Conservation (phyloP, 139 green algal species). For the Coelastrella sp. region DNA sequence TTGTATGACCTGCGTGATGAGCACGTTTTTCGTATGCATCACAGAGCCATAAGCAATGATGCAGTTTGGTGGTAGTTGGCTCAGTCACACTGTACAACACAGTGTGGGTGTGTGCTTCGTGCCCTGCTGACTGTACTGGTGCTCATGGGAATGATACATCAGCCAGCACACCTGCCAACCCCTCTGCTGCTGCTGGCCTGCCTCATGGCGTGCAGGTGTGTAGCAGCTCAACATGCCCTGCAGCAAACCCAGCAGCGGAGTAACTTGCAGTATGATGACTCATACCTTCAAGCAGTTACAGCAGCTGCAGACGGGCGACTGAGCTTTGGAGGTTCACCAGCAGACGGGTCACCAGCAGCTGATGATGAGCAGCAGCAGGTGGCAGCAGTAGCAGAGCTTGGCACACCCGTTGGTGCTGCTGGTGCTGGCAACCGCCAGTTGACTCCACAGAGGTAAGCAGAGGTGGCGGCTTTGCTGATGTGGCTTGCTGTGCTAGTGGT, state of each 20-base stretch:
- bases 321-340: not conserved
- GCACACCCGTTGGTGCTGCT: constrained; percentile 16
- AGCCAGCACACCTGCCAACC: not conserved
- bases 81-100: no score
- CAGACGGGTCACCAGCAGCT: not conserved
- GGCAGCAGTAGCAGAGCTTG: not conserved
- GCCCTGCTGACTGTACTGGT: no score
- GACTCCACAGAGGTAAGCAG: not conserved
- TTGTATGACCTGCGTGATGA: no score
- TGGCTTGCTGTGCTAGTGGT: no score
- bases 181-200: not conserved
- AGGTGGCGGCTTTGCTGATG: no score
- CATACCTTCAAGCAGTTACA: constrained; percentile 13
- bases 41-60: no score
- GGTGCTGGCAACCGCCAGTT: not conserved
- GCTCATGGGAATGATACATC: not conserved
- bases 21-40: no score
- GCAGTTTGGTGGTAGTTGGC: no score
- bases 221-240: not conserved
- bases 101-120: no score
- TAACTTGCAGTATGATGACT: constrained; percentile 33
- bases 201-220: not conserved
- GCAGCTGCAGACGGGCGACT: constrained; percentile 28
- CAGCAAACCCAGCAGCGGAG: constrained; percentile 39
- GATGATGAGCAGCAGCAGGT: not conserved